Conservation (phyloP, 1,139 yeast species). For the Yamadazyma buinensis region DNA sequence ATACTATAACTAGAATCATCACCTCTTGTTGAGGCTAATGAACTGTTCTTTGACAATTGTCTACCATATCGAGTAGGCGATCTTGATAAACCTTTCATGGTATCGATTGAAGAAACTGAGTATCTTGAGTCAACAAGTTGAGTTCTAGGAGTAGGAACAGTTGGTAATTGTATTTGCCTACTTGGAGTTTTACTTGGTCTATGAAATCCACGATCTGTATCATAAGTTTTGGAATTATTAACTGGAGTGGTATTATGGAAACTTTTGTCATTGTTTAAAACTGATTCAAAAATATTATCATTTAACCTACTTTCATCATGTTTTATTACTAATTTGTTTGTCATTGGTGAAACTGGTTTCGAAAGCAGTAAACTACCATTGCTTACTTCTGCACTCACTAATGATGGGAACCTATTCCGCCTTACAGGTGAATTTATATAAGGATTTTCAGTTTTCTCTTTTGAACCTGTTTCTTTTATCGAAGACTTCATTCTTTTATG, state of each 20-base stretch:
- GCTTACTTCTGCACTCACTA: slow-evolving; percentile 5
- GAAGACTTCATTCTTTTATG: slow-evolving; percentile 10
- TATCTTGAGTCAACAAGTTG: slow-evolving; percentile 1
- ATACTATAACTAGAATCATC: slow-evolving; percentile 7
- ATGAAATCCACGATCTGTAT: not conserved
- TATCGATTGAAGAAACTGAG: slow-evolving; percentile 8
- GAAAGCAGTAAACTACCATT: not conserved
- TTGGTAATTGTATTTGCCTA: not conserved
- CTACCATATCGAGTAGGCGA: slow-evolving; percentile 15
- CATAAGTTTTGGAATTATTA: not conserved
- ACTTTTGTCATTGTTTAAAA: not conserved
- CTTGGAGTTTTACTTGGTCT: slow-evolving; percentile 9
- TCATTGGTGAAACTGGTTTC: not conserved
- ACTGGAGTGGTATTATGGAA: slow-evolving; percentile 1
- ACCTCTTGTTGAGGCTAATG: slow-evolving; percentile 8
- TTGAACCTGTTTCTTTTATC: slow-evolving; percentile 6
- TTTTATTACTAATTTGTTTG: not conserved
- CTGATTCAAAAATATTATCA: slow-evolving; percentile 1
- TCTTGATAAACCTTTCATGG: slow-evolving; percentile 7
- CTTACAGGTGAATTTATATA: slow-evolving; percentile 12
- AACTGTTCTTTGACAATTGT: slow-evolving; percentile 8
- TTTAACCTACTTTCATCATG: slow-evolving; percentile 1
- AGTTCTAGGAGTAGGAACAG: not conserved
- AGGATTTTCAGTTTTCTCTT: slow-evolving; percentile 2
- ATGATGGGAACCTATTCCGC: slow-evolving; percentile 14